These are phyloP conservation scores for Amorphotheca resinae DNA, from an alignment of 495 filamentous ascomycete species.

Conservation along the genomic window DNA sequence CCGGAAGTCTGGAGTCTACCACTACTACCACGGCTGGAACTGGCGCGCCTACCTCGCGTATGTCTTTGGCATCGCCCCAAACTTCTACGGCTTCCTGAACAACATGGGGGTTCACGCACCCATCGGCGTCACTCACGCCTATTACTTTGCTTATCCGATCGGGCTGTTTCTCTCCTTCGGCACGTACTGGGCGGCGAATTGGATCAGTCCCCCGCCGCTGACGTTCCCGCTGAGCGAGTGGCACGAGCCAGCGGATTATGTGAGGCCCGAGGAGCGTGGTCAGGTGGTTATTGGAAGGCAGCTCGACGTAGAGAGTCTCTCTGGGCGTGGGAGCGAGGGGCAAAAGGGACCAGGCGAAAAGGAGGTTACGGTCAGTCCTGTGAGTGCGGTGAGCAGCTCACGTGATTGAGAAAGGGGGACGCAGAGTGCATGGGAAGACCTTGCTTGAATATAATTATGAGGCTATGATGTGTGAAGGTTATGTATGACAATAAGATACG, in stretches of 20 bases:
- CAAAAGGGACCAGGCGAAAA: neutral
- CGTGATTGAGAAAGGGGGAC: too few relatives aligned
- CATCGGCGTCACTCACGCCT: slow-evolving; percentile 22
- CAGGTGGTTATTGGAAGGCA: slow-evolving; percentile 1
- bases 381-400: too few relatives aligned
- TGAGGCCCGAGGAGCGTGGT: slow-evolving; percentile 16
- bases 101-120: slow-evolving; percentile 28
- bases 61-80: slow-evolving; percentile 20
- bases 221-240: slow-evolving; percentile 20
- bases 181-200: slow-evolving; percentile 19
- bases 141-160: slow-evolving; percentile 27
- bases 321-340: neutral
- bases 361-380: neutral
- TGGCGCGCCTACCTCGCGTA: slow-evolving; percentile 31
- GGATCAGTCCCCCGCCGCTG: slow-evolving; percentile 11
- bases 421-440: too few relatives aligned
- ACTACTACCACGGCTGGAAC: slow-evolving; percentile 30
- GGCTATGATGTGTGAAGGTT: too few relatives aligned
- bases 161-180: slow-evolving; percentile 22
- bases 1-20: slow-evolving; percentile 26
- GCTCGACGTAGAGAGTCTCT: neutral
- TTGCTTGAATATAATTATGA: too few relatives aligned
- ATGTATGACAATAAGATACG: too few relatives aligned
- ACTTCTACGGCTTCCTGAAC: slow-evolving; percentile 29
- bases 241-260: slow-evolving; percentile 27